Conservation (phyloP, 1,139 yeast genomes). For the Starmera stellimalicola region DNA sequence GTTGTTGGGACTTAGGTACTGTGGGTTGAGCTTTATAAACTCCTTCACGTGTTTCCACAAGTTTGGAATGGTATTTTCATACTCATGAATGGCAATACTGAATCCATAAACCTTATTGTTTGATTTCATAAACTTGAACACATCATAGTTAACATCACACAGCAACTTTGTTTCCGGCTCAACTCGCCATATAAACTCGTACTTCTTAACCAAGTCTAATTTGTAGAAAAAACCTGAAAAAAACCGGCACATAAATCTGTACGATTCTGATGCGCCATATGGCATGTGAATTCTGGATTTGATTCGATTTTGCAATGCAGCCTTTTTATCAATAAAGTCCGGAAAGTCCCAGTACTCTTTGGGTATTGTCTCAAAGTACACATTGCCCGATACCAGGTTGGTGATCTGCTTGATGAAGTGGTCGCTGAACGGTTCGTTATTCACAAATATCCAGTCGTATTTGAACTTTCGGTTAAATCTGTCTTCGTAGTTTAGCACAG, state of each 20-base stretch:
- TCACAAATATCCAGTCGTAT: conserved; percentile 77
- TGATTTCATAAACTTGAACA: conserved; percentile 54
- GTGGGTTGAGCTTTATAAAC: conserved; percentile 38
- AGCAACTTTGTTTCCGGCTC: conserved; percentile 60
- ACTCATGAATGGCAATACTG: conserved; percentile 56
- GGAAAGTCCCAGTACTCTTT: conserved; percentile 68
- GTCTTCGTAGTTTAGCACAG: conserved; percentile 55
- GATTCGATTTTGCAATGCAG: conserved; percentile 31
- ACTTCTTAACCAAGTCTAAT: conserved; percentile 40
- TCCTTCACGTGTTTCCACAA: conserved; percentile 49
- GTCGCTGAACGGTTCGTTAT: conserved; percentile 50
- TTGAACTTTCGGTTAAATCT: conserved; percentile 57
- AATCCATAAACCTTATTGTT: conserved; percentile 59
- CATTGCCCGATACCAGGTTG: conserved; percentile 48
- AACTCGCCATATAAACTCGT: conserved; percentile 68
- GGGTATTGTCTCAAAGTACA: conserved; percentile 53
- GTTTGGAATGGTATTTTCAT: conserved; percentile 45
- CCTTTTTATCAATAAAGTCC: conserved; percentile 50
- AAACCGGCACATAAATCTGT: conserved; percentile 73
- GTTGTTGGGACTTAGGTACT: conserved; percentile 36
- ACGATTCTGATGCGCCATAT: conserved; percentile 55
- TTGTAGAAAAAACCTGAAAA: conserved; percentile 59
- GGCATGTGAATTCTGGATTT: conserved; percentile 38
- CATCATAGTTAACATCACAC: conserved; percentile 63
- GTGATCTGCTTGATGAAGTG: conserved; percentile 44